Conservation (phyloP, 2,329 filamentous ascomycete species). For the Nemania sp. region DNA sequence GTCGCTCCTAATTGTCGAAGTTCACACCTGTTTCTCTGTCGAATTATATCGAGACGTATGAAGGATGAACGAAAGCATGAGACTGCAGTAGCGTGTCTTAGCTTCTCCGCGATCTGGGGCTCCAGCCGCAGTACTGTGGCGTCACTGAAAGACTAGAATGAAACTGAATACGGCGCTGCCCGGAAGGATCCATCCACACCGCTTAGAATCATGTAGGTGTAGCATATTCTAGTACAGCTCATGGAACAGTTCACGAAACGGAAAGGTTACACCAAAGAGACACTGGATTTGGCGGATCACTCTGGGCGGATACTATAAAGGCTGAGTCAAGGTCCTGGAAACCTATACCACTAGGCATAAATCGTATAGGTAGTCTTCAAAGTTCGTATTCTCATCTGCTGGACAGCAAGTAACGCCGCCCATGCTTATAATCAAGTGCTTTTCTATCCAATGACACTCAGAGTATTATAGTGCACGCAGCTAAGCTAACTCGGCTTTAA, state of each 20-base stretch:
- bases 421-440: neutral
- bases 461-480: neutral
- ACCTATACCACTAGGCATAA: too few relatives aligned
- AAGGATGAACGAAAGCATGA: too few relatives aligned
- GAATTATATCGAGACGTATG: neutral
- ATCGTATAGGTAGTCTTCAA: too few relatives aligned
- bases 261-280: too few relatives aligned
- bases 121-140: neutral
- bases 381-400: conserved; percentile 4
- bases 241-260: too few relatives aligned
- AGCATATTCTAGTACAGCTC: too few relatives aligned
- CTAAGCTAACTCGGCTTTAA: conserved; percentile 54
- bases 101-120: too few relatives aligned
- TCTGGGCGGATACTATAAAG: neutral
- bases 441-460: neutral
- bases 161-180: neutral
- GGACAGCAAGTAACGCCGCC: conserved; percentile 1
- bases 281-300: neutral
- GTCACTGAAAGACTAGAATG: neutral
- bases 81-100: too few relatives aligned
- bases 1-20: neutral
- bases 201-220: neutral
- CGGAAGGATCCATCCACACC: neutral
- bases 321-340: neutral
- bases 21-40: neutral